Evolutionary conservation across 2,329 filamentous ascomycete genomes (phyloP), one percentile per base, ranked within the genome.

Genomic region (Chrysoporthe puriensis): DNA sequence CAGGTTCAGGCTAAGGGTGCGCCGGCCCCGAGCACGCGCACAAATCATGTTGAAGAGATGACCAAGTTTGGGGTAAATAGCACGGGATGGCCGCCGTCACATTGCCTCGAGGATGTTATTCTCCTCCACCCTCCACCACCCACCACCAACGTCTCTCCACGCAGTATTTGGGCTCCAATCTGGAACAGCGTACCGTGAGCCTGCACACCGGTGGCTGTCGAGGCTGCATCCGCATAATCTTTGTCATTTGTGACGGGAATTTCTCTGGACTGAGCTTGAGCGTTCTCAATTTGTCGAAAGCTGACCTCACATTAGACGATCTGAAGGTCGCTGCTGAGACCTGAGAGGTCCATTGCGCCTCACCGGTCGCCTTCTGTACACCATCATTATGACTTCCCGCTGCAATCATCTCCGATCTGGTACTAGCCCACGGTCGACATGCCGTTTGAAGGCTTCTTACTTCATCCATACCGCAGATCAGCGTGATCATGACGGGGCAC

Each of bases 351-450:
- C 57, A 46, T 34, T 48, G 26, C n/a, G 61, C 44, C 48, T 67
- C 67, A 69, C 67, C 67, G 67, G 67, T 69, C 48, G 61, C 21
- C 40, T 62, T 67, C 61, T 56, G 60, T 62, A 67, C 67, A 67
- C 61, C 67, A 67, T 56, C 61, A 61, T 50, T 5, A 21, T 43
- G 5, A 13, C 14, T n/a, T 44, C n/a, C 58, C 57, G 32, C 64
- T 66, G 64, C 64, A 62, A 13, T 58, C 36, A 18, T 26, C 21
- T 26, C 48, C 64, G 21, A 56, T 36, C 21, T 54, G 59, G 54
- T 61, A 48, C 62, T 63, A 44, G 62, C 42, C 40, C 40, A 14
- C 64, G 54, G 64, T 64, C 21, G 48, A 54, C 46, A 58, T 58
- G 46, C 61, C 50, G 64, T 6, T 52, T 42, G 60, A 48, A 62